Percentiles rank a stretch among this genome's conserved stretches.
These are phyloP conservation scores for Penicillium sp. DNA, from an alignment of 2,329 filamentous ascomycete species.

Conservation along the genomic window DNA sequence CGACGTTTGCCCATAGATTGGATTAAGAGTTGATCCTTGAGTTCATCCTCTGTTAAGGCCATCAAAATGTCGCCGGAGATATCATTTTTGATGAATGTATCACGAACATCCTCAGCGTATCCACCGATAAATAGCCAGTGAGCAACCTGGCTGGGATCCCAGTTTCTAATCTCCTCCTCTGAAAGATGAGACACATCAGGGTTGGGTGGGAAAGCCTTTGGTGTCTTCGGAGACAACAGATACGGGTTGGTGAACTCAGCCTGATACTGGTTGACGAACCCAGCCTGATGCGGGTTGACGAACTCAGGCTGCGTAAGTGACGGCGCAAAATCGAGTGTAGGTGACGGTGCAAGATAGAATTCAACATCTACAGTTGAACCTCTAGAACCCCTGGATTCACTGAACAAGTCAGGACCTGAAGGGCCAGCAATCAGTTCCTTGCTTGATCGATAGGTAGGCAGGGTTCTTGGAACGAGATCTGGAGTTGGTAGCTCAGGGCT, in stretches of 20 bases:
- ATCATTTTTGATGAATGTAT: conserved; percentile 87
- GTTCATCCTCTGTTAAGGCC: conserved; percentile 73
- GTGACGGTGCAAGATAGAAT: conserved; percentile 19
- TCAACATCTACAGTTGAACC: conserved; percentile 21
- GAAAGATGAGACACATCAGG: conserved; percentile 29
- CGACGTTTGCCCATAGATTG: conserved; percentile 63
- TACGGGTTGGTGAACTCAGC: not conserved
- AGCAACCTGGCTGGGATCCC: conserved; percentile 16
- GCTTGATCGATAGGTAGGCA: conserved; percentile 54
- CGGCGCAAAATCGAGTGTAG: not conserved
- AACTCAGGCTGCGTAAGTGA: not conserved
- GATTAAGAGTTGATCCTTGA: conserved; percentile 61
- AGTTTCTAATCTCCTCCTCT: conserved; percentile 16
- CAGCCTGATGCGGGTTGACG: not conserved
- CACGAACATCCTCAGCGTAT: conserved; percentile 55
- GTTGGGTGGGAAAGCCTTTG: conserved; percentile 57
- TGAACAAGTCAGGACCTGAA: conserved; percentile 85
- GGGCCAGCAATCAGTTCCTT: conserved; percentile 70
- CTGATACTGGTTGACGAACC: not conserved
- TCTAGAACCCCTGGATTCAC: conserved; percentile 49
- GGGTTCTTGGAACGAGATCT: conserved; percentile 60
- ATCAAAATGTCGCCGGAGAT: conserved; percentile 84
- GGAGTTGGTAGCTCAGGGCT: conserved; percentile 75
- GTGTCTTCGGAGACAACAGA: conserved; percentile 16
- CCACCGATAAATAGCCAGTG: conserved; percentile 5